Evolutionary conservation across 1,284 basidiomycete genomes (phyloP), one percentile per base, ranked within the genome.

Genomic region (Pseudozyma sp.): DNA sequence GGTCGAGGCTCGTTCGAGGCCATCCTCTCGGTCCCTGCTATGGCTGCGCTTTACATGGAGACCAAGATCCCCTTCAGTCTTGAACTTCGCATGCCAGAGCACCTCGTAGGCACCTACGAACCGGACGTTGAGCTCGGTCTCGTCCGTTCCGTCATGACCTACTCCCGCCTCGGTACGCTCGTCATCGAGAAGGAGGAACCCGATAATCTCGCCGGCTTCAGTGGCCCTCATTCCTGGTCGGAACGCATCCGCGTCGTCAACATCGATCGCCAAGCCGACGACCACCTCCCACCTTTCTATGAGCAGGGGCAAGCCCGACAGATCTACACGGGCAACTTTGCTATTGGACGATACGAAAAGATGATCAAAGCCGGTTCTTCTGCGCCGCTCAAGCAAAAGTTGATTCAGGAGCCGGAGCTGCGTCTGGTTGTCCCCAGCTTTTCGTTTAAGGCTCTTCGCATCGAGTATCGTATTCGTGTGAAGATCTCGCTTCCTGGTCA

Each of bases 1-100:
- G 53, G 62, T 36, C 34, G 40, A 3, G 72, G 72, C 34, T 58
- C 60, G 13, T 63, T 76, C 14, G 69, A 76, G 42, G 73, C 69
- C 44, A 66, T 76, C 42, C 65, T 76, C 18, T 76, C 73, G 39
- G 69, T 76, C 5, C 73, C 73, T 1, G 73, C 73, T 2, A 76
- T 71, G 65, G 73, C 73, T 6, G 73, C 73, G 8, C 59, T 76
- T 10, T 76, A 76, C 52, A 76, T 76, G 73, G 73, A 76, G 52
- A 76, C 73, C 52, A 71, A 71, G 25, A 70, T 76, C 19, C 73
- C 73, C 5, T 76, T 76, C 61, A 71, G 69, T 34, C 50, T 76
- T 35, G 73, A 76, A 51, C 56, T 76, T 10, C 73, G 73, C 13
- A 53, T 76, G 58, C 73, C 73, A 11, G 47, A 60, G 19, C 52